phyloP scores from a whole-genome alignment of 148 eudicot genomes.

The Silene conica region DNA sequence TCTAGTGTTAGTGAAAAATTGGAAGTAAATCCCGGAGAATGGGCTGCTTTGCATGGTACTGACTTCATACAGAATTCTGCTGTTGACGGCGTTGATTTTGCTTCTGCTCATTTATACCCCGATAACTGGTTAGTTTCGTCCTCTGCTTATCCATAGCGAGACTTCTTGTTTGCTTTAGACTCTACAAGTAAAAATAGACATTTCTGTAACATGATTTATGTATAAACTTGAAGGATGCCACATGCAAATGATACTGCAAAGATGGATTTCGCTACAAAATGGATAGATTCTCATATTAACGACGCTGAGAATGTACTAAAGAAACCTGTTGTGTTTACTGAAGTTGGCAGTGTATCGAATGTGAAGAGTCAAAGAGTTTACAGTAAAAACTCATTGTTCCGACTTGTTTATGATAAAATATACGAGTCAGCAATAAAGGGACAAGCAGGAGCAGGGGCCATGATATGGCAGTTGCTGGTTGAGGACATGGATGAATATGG shows the following conservation, averaged over 20 bases:
- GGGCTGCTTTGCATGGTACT: slow-evolving; percentile 49
- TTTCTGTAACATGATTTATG: background rate
- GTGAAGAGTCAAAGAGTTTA: slow-evolving; percentile 21
- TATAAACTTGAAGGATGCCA: slow-evolving; percentile 34
- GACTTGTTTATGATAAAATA: slow-evolving; percentile 33
- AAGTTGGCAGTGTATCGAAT: slow-evolving; percentile 40
- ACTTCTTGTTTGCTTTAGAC: background rate
- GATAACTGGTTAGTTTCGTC: slow-evolving; percentile 45
- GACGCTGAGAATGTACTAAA: slow-evolving; percentile 35
- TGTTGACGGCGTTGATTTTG: slow-evolving; percentile 43
- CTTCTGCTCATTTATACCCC: slow-evolving; percentile 53
- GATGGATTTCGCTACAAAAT: slow-evolving; percentile 31
- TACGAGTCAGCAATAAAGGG: slow-evolving; percentile 44
- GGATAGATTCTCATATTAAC: slow-evolving; percentile 45
- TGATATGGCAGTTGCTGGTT: slow-evolving; percentile 53
- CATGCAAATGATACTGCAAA: slow-evolving; percentile 32
- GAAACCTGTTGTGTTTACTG: slow-evolving; percentile 54
- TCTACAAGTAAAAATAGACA: too few species aligned
- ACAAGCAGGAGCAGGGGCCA: slow-evolving; percentile 42
- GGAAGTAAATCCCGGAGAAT: slow-evolving; percentile 39
- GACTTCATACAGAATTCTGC: slow-evolving; percentile 48
- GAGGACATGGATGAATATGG: slow-evolving; percentile 45
- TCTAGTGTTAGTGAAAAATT: slow-evolving; percentile 18
- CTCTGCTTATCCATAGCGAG: background rate
- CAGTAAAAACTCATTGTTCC: slow-evolving; percentile 31